These are phyloP conservation scores for Plenodomus lindquistii DNA, from an alignment of 2,329 filamentous ascomycete species.

Conservation along the genomic window DNA sequence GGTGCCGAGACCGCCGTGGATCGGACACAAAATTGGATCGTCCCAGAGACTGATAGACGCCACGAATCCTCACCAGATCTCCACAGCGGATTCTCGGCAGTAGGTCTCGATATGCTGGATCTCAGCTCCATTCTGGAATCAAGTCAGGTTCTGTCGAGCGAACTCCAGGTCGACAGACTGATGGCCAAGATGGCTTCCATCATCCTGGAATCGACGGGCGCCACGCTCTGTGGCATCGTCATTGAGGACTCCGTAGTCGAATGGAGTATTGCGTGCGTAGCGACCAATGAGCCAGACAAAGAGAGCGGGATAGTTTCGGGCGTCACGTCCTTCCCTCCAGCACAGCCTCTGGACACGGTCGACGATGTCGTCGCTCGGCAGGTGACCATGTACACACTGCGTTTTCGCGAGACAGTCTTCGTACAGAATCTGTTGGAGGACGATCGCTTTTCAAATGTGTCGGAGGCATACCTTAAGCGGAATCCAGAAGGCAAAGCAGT, in stretches of 20 bases:
- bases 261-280: constrained; percentile 76
- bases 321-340: constrained; percentile 67
- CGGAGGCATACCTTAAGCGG: constrained; percentile 67
- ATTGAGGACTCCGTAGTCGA: constrained; percentile 67
- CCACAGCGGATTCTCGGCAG: constrained; percentile 67
- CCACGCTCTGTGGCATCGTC: constrained; percentile 73
- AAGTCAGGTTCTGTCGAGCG: constrained; percentile 78
- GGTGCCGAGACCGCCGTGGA: constrained; percentile 47
- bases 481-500: constrained; percentile 74
- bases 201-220: constrained; percentile 76
- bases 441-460: constrained; percentile 77
- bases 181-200: constrained; percentile 82
- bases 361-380: constrained; percentile 75
- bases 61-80: constrained; percentile 55
- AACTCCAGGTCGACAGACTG: constrained; percentile 73
- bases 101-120: constrained; percentile 77
- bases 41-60: constrained; percentile 49
- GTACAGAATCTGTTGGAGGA: constrained; percentile 73
- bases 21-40: constrained; percentile 54
- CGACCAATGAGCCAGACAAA: constrained; percentile 62
- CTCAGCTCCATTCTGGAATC: constrained; percentile 77
- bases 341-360: constrained; percentile 63
- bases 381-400: constrained; percentile 74
- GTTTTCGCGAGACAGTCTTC: constrained; percentile 76
- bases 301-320: constrained; percentile 45